A percentile compares a stretch with the other conserved stretches of the same genome.
Evolutionary conservation across 257 asterid genomes (phyloP).

Genomic region (Solanum sejunctum): DNA sequence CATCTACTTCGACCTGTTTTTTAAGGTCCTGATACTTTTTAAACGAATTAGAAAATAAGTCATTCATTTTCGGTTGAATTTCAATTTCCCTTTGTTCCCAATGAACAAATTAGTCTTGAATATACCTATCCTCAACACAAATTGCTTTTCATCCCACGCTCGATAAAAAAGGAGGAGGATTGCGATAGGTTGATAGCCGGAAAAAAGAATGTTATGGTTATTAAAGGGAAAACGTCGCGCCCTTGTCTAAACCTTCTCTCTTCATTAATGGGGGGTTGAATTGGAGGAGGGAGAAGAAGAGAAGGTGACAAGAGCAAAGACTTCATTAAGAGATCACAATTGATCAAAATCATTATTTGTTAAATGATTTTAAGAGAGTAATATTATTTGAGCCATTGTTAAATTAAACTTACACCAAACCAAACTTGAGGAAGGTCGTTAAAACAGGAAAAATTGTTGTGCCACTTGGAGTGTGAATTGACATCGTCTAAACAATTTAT

Average conservation of each 20-base stretch:
- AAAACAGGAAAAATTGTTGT: slow-evolving; percentile 13
- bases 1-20: slow-evolving; percentile 21
- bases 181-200: background rate
- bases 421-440: slow-evolving; percentile 15
- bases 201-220: background rate
- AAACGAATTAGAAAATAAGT: slow-evolving; percentile 27
- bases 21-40: slow-evolving; percentile 25
- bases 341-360: background rate
- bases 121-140: background rate
- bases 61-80: slow-evolving; percentile 21
- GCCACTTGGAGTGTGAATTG: slow-evolving; percentile 1
- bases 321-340: slow-evolving; percentile 6
- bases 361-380: background rate
- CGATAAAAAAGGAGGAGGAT: background rate
- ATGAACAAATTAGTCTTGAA: background rate
- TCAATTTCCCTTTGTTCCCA: background rate
- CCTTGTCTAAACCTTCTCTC: slow-evolving; percentile 14
- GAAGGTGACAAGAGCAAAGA: slow-evolving; percentile 17
- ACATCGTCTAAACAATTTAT: background rate
- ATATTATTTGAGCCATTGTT: slow-evolving; percentile 9
- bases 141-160: background rate
- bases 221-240: background rate
- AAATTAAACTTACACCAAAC: slow-evolving; percentile 1
- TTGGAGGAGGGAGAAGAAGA: slow-evolving; percentile 19
- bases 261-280: background rate